phyloP scores from a whole-genome alignment of 2,329 filamentous ascomycete species.

The Talaromyces rugulosus region DNA sequence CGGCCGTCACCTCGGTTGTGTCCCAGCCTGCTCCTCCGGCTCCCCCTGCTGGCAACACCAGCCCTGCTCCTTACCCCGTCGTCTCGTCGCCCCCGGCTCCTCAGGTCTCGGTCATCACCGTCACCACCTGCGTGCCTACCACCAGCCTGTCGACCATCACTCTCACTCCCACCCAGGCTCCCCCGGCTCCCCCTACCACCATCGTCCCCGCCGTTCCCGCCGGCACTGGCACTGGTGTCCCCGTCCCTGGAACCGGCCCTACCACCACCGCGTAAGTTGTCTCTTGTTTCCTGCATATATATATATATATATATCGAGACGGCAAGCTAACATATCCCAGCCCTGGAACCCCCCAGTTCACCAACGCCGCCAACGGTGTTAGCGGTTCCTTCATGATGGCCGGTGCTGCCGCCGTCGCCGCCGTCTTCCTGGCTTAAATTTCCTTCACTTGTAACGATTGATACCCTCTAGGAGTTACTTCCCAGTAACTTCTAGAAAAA shows the following conservation, averaged over 20 bases:
- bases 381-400: conserved; percentile 26
- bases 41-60: conserved; percentile 14
- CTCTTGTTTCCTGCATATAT: background rate
- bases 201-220: conserved; percentile 11
- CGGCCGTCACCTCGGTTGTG: conserved; percentile 22
- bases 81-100: conserved; percentile 2
- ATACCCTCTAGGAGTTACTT: conserved; percentile 20
- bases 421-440: conserved; percentile 32
- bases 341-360: conserved; percentile 22
- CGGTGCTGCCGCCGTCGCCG: conserved; percentile 27
- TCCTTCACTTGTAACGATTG: conserved; percentile 22
- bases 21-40: conserved; percentile 10
- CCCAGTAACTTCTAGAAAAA: background rate
- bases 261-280: conserved; percentile 8
- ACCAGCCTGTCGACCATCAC: conserved; percentile 29
- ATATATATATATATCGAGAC: too few relatives aligned
- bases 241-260: conserved; percentile 12
- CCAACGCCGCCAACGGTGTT: conserved; percentile 27
- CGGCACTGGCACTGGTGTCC: conserved; percentile 17
- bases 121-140: conserved; percentile 30
- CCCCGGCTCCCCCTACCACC: conserved; percentile 11
- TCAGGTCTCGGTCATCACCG: conserved; percentile 22
- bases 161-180: conserved; percentile 13
- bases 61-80: conserved; percentile 8
- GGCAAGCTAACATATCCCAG: conserved; percentile 8